Evolutionary conservation across 1,284 basidiomycete species (phyloP).

Genomic region (Golubevia sp.): DNA sequence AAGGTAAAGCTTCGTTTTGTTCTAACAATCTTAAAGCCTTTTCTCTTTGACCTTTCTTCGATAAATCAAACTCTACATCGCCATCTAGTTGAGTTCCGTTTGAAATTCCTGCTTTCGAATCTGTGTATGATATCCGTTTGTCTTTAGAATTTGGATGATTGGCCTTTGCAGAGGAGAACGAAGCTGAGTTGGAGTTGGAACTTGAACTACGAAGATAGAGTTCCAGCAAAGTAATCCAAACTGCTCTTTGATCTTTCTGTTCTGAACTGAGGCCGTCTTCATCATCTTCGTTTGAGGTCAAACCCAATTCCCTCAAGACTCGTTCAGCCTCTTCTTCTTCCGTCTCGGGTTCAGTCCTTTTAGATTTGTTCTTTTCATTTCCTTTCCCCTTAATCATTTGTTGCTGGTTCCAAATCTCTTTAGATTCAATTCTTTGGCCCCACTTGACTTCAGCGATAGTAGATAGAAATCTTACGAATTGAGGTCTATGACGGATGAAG

Average conservation of each 20-base stretch:
- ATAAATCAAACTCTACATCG: no score
- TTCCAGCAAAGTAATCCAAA: conserved; percentile 59
- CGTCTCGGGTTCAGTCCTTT: conserved; percentile 3
- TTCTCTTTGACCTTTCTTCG: conserved; percentile 1
- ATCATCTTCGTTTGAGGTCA: conserved; percentile 18
- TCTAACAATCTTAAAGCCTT: conserved; percentile 36
- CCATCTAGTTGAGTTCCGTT: background rate
- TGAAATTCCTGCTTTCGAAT: background rate
- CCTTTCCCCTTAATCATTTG: no score
- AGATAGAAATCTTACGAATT: conserved; percentile 49
- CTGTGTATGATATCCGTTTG: background rate
- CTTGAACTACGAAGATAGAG: conserved; percentile 31
- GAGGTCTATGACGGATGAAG: conserved; percentile 45
- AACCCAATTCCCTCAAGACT: conserved; percentile 18
- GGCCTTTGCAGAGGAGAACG: background rate
- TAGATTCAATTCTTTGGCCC: conserved; percentile 29
- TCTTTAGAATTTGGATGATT: background rate
- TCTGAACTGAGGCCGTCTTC: no score
- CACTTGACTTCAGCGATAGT: conserved; percentile 43
- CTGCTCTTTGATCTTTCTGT: conserved; percentile 28
- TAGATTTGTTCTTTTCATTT: background rate
- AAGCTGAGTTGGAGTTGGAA: background rate
- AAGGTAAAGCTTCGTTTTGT: conserved; percentile 70
- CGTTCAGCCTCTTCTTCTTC: conserved; percentile 19
- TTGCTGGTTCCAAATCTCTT: background rate